Base-by-base conservation (phyloP, 768 basidiomycete species). In the Postia placenta region DNA sequence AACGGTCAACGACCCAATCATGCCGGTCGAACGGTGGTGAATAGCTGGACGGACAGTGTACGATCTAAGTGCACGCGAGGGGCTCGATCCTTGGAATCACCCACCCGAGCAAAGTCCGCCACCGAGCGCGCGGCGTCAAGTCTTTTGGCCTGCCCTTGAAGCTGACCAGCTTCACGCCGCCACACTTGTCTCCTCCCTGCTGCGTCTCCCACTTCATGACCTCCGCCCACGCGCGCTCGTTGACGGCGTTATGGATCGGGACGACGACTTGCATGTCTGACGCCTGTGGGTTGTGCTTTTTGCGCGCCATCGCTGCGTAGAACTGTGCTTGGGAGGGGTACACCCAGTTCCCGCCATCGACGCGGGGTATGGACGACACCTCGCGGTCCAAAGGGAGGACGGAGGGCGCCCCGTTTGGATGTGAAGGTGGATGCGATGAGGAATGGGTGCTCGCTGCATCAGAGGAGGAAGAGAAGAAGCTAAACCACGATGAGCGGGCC, bases 311-410 rank as follows among this genome's bases (percentile, higher is more conserved):
- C 17, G 96, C 95, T n/a, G 87, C 76, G 67, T 88, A 98, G 75
- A 99, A 99, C 69, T 97, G 95, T n/a, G 87, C 81, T 64, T 97
- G 92, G 17, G 95, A 97, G 20, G 96, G 96, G 67, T 99, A 99
- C 42, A 96, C 88, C 96, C 96, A 99, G 49, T 92, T 85, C 37
- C 74, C 76, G 42, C 81, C 80, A 36, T 73, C 67, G 17, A 70
- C 64, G 59, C 83, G 81, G 15, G 95, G 95, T 63, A 98, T 98
- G 23, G 90, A 88, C 5, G 93, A 96, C 24, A 78, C 74, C 64
- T 91, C 85, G 54, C 95, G 83, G 5, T 89, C 78, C 12, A 68
- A 74, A 2, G 90, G 86, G 43, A 94, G 74, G 27, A 40, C 39
- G 12, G 47, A 37, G 5, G 60, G 64, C 15, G 50, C 63, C 61